A percentile compares a stretch with the other conserved stretches of the same genome.
phyloP scores from a whole-genome alignment of 2,329 filamentous ascomycete species.

The Blumeriella jaapii region DNA sequence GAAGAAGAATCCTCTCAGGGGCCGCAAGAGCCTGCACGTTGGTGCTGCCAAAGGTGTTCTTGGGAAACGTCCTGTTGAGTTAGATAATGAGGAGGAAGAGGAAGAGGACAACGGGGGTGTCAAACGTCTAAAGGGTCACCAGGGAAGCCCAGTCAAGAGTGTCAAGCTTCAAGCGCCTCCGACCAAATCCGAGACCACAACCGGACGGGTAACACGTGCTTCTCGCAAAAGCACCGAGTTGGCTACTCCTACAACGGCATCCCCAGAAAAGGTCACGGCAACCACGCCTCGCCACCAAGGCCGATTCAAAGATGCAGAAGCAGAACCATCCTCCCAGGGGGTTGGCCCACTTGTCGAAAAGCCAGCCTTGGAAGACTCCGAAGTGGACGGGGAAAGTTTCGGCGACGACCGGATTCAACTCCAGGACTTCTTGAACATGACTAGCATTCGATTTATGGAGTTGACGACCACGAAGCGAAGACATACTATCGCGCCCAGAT shows the following conservation, averaged over 20 bases:
- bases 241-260: constrained; percentile 34
- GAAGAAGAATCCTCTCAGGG: constrained; percentile 54
- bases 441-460: constrained; percentile 97
- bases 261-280: constrained; percentile 36
- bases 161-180: constrained; percentile 58
- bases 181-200: constrained; percentile 52
- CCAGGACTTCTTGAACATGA: constrained; percentile 89
- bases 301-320: constrained; percentile 42
- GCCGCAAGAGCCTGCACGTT: constrained; percentile 66
- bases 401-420: constrained; percentile 59
- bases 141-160: constrained; percentile 68
- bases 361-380: constrained; percentile 36
- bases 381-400: constrained; percentile 28
- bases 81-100: constrained; percentile 54
- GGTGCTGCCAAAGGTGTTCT: constrained; percentile 63
- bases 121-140: constrained; percentile 60
- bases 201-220: constrained; percentile 45
- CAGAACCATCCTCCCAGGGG: constrained; percentile 29
- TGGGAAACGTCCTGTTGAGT: constrained; percentile 61
- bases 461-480: constrained; percentile 90
- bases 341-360: constrained; percentile 33
- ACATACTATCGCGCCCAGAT: constrained; percentile 59
- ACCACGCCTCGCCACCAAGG: constrained; percentile 46
- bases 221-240: constrained; percentile 35
- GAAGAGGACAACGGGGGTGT: constrained; percentile 48